Base-by-base conservation (phyloP, 176 grass and related monocot species). In the Aechmea fasciata region DNA sequence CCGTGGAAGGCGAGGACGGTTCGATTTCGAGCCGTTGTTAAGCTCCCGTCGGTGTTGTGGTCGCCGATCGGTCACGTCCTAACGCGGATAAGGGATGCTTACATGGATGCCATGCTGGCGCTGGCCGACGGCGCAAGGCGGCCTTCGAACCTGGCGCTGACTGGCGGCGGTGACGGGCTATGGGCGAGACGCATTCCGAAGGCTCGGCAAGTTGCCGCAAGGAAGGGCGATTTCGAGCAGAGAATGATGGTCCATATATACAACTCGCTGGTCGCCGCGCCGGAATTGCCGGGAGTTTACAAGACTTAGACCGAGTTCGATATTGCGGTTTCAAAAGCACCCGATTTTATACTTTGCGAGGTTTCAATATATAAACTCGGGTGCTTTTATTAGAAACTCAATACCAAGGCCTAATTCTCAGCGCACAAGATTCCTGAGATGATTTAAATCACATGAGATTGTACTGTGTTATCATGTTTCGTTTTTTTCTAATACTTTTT, bases 201-300 rank as follows among this genome's bases (percentile, higher is more conserved):
- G 65, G 65, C 75, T 10, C 66, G 75, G 14, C 52, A 61, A 13
- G n/a, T n/a, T 0, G 64, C 51, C 7, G 24, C 81, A 48, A 69
- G 69, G 19, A 22, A 14, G 1, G 62, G 52, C 1, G 70, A 53
- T 3, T 51, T 62, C 77, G 57, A 76, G 57, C 61, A 54, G 78
- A 83, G 74, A 18, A 69, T 67, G 20, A 75, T 84, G 73, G 19
- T 77, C 65, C 81, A 50, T 79, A 88, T 67, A 8, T 88, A 54
- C 76, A 71, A 63, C 18, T 73, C 59, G 48, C 55, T 15, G 69
- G 81, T 72, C 66, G 63, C 63, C 49, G 26, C 70, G 52, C 15
- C 69, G 66, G 85, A 81, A 66, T 26, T 78, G 77, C 70, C 79
- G 33, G 69, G 69, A 49, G 73, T 57, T 77, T 41, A 79, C 55